Conservation (phyloP, 768 basidiomycete species). For the Candolleomyces efflorescens region DNA sequence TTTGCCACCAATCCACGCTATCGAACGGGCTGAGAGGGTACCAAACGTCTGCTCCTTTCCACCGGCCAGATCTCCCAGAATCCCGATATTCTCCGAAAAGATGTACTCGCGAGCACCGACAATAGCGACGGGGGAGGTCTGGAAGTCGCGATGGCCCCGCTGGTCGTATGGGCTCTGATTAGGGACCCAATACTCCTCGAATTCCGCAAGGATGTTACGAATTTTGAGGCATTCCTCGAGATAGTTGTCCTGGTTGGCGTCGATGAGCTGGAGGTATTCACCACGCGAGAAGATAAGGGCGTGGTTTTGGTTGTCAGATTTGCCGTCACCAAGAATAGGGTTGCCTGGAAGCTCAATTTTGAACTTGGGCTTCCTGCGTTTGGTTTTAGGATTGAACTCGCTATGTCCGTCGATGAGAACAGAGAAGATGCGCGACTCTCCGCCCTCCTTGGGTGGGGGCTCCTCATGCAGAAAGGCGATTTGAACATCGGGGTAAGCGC, state of each 20-base stretch:
- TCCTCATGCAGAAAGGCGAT: conserved; percentile 99
- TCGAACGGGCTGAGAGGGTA: conserved; percentile 88
- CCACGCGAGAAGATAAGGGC: conserved; percentile 99
- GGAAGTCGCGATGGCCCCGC: conserved; percentile 87
- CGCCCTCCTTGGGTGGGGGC: conserved; percentile 87
- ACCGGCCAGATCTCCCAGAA: conserved; percentile 95
- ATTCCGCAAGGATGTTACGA: conserved; percentile 93
- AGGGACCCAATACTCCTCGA: conserved; percentile 87
- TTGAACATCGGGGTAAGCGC: conserved; percentile 97
- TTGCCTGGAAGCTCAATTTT: conserved; percentile 98
- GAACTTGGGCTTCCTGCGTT: conserved; percentile 92
- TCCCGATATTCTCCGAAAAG: conserved; percentile 99
- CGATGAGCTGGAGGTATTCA: conserved; percentile 98
- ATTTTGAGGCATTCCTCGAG: conserved; percentile 99
- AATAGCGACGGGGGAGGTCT: conserved; percentile 87
- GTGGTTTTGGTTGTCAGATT: conserved; percentile 99
- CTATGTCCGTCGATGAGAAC: conserved; percentile 97
- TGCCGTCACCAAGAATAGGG: conserved; percentile 98
- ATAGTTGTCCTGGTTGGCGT: conserved; percentile 99
- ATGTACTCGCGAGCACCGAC: conserved; percentile 99
- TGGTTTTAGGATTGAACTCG: conserved; percentile 87
- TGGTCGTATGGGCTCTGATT: conserved; percentile 90
- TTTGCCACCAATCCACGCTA: conserved; percentile 98
- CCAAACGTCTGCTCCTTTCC: conserved; percentile 99
- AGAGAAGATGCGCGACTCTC: conserved; percentile 93